Percentiles rank a stretch among this genome's conserved stretches.
phyloP scores from a whole-genome alignment of 1,284 basidiomycete genomes.

The Cerrena zonata region DNA sequence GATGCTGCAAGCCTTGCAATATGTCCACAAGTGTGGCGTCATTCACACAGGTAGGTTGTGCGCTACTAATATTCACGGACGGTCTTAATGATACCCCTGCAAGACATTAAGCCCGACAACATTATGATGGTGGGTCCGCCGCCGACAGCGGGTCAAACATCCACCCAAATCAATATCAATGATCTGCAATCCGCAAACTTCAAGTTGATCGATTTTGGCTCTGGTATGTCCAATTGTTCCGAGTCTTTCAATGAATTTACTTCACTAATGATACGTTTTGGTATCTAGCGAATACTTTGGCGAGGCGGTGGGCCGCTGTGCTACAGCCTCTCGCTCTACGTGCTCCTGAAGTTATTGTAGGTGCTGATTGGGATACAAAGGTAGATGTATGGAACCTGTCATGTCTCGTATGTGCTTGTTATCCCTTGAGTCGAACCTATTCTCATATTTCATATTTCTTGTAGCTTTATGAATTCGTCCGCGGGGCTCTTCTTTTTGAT shows the following conservation, averaged over 20 bases:
- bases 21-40: not conserved
- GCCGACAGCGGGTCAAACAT: too few species aligned
- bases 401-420: conserved; percentile 23
- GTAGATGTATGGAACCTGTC: conserved; percentile 37
- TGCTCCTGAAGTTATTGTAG: conserved; percentile 33
- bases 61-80: not conserved
- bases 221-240: not conserved
- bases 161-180: too few species aligned
- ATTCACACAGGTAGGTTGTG: conserved; percentile 2
- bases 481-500: conserved; percentile 7
- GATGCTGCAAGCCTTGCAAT: not conserved
- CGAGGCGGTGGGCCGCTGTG: not conserved
- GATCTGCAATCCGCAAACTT: not conserved
- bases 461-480: conserved; percentile 11
- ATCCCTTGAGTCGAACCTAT: too few species aligned
- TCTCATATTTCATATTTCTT: not conserved
- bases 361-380: too few species aligned
- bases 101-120: too few species aligned
- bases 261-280: too few species aligned
- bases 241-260: not conserved
- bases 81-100: too few species aligned
- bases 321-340: conserved; percentile 32
- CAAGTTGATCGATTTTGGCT: too few species aligned
- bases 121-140: too few species aligned
- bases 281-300: too few species aligned